phyloP scores from a whole-genome alignment of 2,329 filamentous ascomycete species.

The Trichoderma citrinoviride region DNA sequence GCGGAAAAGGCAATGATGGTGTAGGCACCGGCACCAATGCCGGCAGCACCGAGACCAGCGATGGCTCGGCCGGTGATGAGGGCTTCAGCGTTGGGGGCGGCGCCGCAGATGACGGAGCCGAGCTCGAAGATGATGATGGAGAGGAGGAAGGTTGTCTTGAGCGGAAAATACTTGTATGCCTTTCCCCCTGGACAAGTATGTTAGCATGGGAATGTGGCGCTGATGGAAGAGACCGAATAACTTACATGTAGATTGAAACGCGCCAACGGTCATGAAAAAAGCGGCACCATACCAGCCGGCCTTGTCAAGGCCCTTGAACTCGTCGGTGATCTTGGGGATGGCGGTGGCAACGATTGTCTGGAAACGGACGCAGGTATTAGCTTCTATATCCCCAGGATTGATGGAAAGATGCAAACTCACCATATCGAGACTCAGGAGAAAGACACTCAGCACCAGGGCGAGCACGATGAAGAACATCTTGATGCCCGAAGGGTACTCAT shows the following conservation, averaged over 20 bases:
- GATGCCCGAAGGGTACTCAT: slow-evolving; percentile 41
- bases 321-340: slow-evolving; percentile 55
- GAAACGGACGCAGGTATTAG: background rate
- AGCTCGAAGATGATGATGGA: slow-evolving; percentile 53
- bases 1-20: slow-evolving; percentile 49
- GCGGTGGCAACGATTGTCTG: slow-evolving; percentile 57
- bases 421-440: slow-evolving; percentile 50
- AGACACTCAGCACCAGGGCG: slow-evolving; percentile 47
- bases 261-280: slow-evolving; percentile 50
- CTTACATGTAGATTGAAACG: slow-evolving; percentile 44
- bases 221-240: slow-evolving; percentile 16
- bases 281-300: slow-evolving; percentile 60
- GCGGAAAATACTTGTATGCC: slow-evolving; percentile 50
- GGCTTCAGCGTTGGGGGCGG: slow-evolving; percentile 45
- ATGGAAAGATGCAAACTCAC: slow-evolving; percentile 29
- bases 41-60: slow-evolving; percentile 45
- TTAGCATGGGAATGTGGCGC: slow-evolving; percentile 28
- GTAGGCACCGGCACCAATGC: slow-evolving; percentile 48
- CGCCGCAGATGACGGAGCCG: slow-evolving; percentile 51
- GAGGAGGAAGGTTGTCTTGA: slow-evolving; percentile 49
- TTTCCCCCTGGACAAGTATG: slow-evolving; percentile 41
- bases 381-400: background rate
- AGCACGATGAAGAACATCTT: slow-evolving; percentile 45
- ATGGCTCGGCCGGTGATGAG: slow-evolving; percentile 52
- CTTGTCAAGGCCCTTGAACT: slow-evolving; percentile 51